Evolutionary conservation across 371 early-diverging fungal species (phyloP).

Genomic region (Umbelopsis sp.): DNA sequence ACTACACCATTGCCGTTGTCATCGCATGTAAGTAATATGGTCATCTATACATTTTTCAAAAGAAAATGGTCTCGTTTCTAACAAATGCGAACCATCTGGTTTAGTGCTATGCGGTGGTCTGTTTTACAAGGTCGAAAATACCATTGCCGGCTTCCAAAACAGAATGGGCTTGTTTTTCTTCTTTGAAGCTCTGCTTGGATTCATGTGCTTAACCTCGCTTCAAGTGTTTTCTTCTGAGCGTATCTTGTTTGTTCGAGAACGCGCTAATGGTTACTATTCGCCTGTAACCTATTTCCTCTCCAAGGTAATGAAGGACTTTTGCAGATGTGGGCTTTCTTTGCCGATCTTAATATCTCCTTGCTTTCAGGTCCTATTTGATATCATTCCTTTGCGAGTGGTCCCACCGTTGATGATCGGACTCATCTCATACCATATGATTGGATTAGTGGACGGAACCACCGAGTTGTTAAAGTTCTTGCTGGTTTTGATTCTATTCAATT

Average conservation of each 20-base stretch:
- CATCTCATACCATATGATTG: constrained; percentile 91
- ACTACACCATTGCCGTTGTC: constrained; percentile 77
- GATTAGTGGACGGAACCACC: constrained; percentile 66
- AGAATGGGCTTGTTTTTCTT: constrained; percentile 88
- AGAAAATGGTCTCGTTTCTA: no score
- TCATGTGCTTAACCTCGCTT: constrained; percentile 76
- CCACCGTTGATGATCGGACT: constrained; percentile 86
- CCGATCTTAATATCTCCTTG: neutral
- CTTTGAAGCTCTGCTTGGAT: constrained; percentile 80
- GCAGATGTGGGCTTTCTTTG: constrained; percentile 27
- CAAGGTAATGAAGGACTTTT: constrained; percentile 43
- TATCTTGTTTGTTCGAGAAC: constrained; percentile 80
- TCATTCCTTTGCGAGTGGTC: constrained; percentile 83
- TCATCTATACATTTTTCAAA: no score
- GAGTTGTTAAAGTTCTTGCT: constrained; percentile 83
- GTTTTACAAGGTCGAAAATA: constrained; percentile 79
- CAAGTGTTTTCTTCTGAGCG: constrained; percentile 76
- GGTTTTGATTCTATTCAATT: constrained; percentile 86
- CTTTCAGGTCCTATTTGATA: constrained; percentile 72
- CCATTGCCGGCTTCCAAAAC: constrained; percentile 87
- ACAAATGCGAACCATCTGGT: neutral
- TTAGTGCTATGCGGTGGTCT: constrained; percentile 77
- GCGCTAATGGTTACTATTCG: constrained; percentile 86
- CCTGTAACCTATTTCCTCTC: constrained; percentile 77
- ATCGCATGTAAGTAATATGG: constrained; percentile 56